Evolutionary conservation across 345 rosid species (phyloP).

Genomic region (Lepidium aucheri): DNA sequence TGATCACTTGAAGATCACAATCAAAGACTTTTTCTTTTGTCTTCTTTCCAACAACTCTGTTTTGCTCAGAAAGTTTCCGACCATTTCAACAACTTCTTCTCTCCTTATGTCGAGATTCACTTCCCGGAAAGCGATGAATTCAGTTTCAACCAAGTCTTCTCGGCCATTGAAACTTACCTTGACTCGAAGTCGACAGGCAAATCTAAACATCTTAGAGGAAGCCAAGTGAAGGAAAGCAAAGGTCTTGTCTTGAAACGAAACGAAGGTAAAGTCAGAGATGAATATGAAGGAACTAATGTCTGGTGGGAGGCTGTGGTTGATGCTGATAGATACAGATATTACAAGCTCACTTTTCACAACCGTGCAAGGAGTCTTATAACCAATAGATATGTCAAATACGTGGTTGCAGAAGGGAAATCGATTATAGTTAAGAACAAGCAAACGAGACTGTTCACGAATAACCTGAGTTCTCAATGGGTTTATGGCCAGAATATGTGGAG

Average conservation of each 20-base stretch:
- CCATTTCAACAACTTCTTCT: slow-evolving; percentile 19
- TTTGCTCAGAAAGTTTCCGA: slow-evolving; percentile 30
- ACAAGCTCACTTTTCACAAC: slow-evolving; percentile 41
- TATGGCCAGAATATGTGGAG: slow-evolving; percentile 25
- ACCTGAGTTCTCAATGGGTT: slow-evolving; percentile 22
- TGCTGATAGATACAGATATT: slow-evolving; percentile 31
- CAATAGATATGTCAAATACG: slow-evolving; percentile 28
- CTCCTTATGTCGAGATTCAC: slow-evolving; percentile 45
- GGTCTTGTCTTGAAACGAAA: slow-evolving; percentile 13
- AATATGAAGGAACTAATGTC: slow-evolving; percentile 32
- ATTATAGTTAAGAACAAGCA: slow-evolving; percentile 36
- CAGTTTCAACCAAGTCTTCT: slow-evolving; percentile 40
- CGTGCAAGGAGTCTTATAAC: slow-evolving; percentile 27
- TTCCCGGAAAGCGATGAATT: slow-evolving; percentile 41
- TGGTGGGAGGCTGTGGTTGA: slow-evolving; percentile 39
- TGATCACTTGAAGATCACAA: slow-evolving; percentile 24
- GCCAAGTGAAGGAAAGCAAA: slow-evolving; percentile 27
- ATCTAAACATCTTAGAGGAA: slow-evolving; percentile 47
- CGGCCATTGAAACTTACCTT: slow-evolving; percentile 47
- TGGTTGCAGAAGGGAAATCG: slow-evolving; percentile 37
- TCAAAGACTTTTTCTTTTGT: slow-evolving; percentile 20
- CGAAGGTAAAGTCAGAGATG: slow-evolving; percentile 23
- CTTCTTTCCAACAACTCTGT: slow-evolving; percentile 14
- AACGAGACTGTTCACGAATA: slow-evolving; percentile 47
- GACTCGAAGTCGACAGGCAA: slow-evolving; percentile 30